Base-by-base conservation (phyloP, 257 asterid species). In the Paulownia fortunei region DNA sequence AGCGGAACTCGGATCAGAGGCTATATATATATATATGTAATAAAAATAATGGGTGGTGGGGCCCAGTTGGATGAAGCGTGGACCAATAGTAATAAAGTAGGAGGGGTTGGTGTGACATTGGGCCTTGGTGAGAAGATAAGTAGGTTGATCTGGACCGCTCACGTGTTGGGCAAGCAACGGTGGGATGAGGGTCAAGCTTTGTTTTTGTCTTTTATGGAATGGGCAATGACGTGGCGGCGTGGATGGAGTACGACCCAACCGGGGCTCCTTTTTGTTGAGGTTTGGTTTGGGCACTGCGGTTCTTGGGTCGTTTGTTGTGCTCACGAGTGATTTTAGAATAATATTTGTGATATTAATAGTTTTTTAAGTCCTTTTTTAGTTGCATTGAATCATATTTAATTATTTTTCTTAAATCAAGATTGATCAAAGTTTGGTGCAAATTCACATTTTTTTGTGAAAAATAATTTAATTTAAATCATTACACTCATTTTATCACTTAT, bases 101-200 rank as follows among this genome's bases (percentile, higher is more conserved):
- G 84, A 73, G 60, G 80, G 81, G 76, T 82, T 69, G 87, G 86
- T 85, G 83, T 77, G 85, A 82, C 41, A 39, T 13, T 11, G 8
- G 59, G 67, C 87, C 85, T 84, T 82, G 27, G 26, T 21, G 9
- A 19, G 15, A 23, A 1, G 84, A 42, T 8, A 83, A 37, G 83
- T 85, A 88, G 91, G 63, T 19, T 13, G 4, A 82, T 85, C 76
- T 2, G 0, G 16, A 11, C 88, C 87, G 81, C 66, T 77, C 89
- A 87, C 88, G 88, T 85, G 69, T 18, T 3, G 32, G 5, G 3
- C 0, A 54, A 62, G 24, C 30, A 32, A 82, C 55, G 86, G 81
- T 32, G 23, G 2, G 73, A 56, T 69, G 24, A 19, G 13, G 39
- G 36, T 64, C 36, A 34, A 15, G 18, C 44, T 62, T 68, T 54